These are phyloP conservation scores for Termitomyces titanicus DNA, from an alignment of 768 basidiomycete species.

Conservation along the genomic window DNA sequence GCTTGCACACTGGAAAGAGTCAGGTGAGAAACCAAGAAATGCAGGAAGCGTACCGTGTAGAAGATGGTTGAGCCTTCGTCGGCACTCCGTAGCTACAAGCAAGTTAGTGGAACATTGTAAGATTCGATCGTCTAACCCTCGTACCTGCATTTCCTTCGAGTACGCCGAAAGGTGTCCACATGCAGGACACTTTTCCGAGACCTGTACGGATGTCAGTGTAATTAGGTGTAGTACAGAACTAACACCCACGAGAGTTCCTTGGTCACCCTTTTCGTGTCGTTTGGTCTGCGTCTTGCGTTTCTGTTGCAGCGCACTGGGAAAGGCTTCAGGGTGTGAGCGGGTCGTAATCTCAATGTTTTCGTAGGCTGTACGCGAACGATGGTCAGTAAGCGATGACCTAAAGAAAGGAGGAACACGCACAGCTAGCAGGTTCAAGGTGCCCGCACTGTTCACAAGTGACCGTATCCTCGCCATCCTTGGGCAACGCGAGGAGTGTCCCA, in stretches of 20 bases:
- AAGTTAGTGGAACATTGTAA: not conserved
- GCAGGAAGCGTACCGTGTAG: constrained; percentile 68
- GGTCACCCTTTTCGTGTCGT: constrained; percentile 64
- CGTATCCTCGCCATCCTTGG: constrained; percentile 65
- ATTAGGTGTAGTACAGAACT: not conserved
- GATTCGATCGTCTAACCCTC: constrained; percentile 12
- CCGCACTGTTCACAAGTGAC: constrained; percentile 89
- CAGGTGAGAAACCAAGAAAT: constrained; percentile 1
- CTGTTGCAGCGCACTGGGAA: constrained; percentile 84
- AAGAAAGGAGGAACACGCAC: constrained; percentile 46
- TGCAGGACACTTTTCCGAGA: constrained; percentile 84
- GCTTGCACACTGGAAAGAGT: constrained; percentile 53
- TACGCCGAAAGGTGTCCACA: constrained; percentile 85
- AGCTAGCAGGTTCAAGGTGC: constrained; percentile 81
- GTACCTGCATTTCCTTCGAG: constrained; percentile 85
- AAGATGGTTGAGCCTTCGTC: constrained; percentile 95
- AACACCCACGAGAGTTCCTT: constrained; percentile 46
- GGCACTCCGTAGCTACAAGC: constrained; percentile 70
- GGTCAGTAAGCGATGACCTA: not conserved
- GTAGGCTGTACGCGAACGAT: constrained; percentile 49
- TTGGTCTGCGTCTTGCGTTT: constrained; percentile 90
- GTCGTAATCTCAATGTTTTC: constrained; percentile 90
- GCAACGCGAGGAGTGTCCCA: constrained; percentile 83
- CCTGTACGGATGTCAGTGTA: constrained; percentile 37
- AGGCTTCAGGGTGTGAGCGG: constrained; percentile 89